A percentile compares a stretch with the other conserved stretches of the same genome.
These are phyloP conservation scores for Rhizopogon vinicolor DNA, from an alignment of 768 basidiomycete genomes.

Conservation along the genomic window DNA sequence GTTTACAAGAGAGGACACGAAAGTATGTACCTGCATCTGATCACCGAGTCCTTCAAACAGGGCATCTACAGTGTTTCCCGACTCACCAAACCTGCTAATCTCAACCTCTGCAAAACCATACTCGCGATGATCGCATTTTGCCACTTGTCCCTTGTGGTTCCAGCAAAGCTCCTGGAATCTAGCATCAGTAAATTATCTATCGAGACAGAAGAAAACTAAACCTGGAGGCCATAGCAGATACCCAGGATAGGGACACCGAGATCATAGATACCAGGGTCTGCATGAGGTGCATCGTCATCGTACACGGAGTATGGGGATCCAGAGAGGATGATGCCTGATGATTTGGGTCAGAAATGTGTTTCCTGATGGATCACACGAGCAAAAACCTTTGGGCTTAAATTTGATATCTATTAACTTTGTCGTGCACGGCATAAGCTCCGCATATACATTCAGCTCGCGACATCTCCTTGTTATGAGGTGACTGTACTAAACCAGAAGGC, in stretches of 20 bases:
- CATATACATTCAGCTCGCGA: slow-evolving; percentile 95
- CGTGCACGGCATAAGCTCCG: slow-evolving; percentile 96
- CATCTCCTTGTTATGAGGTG: slow-evolving; percentile 97
- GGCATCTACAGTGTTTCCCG: slow-evolving; percentile 50
- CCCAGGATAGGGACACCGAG: slow-evolving; percentile 90
- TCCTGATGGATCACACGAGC: not conserved
- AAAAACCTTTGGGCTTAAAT: slow-evolving; percentile 90
- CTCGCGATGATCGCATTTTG: slow-evolving; percentile 86
- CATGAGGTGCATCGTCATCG: slow-evolving; percentile 87
- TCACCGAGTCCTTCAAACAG: slow-evolving; percentile 87
- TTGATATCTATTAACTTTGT: slow-evolving; percentile 80
- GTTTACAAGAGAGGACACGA: not conserved
- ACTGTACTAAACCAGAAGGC: slow-evolving; percentile 66
- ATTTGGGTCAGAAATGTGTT: not conserved
- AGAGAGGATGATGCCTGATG: slow-evolving; percentile 86
- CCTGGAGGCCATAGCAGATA: slow-evolving; percentile 97
- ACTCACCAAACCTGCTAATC: slow-evolving; percentile 57
- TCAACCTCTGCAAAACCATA: slow-evolving; percentile 89
- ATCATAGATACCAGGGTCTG: slow-evolving; percentile 86
- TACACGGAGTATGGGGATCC: slow-evolving; percentile 99
- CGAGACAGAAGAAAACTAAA: slow-evolving; percentile 25
- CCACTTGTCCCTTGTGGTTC: slow-evolving; percentile 79
- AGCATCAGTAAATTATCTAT: not conserved
- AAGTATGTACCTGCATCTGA: slow-evolving; percentile 69
- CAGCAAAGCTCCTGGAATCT: slow-evolving; percentile 82